Base-by-base conservation (phyloP, 208 protist species). In the Leishmania gerbilli region DNA sequence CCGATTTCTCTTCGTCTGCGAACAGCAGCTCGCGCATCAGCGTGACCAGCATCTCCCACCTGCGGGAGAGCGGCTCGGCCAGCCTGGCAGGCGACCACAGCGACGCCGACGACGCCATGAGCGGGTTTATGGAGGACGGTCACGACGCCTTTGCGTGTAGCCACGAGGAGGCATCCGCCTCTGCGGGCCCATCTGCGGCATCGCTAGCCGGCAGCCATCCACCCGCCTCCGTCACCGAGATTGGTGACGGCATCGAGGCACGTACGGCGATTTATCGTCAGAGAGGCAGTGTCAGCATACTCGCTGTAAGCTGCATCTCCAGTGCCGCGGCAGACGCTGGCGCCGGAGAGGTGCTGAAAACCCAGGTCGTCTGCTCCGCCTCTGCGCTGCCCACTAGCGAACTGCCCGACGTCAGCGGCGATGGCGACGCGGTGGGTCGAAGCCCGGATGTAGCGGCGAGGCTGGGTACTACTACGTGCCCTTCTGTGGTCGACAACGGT, bases 1-100 rank as follows among this genome's bases (percentile, higher is more conserved):
- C 64, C 71, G 83, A 84, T 62, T 47, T 67, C 19, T 77, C 34
- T n/a, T 60, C 47, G 27, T 77, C 77, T 24, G 64, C 75, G 8
- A 87, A 92, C 75, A 92, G 88, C 81, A 37, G 74, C 56, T 92
- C 90, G 11, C 62, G 86, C 64, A 95, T 95, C 62, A 95, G 87
- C 76, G 87, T 94, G 11, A 84, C 74, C 21, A 81, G 83, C 74
- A 91, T 96, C 76, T 72, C 86, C 1, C 86, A 82, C 24, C 86
- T 95, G 31, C 58, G 79, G 69, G 82, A 79, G 74, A 62, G 68
- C 74, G 24, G 45, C 40, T 74, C 80, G 62, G 84, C 88, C 74
- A 81, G 74, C 67, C 27, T 71, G 1, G 76, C 40, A 45, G 76
- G 65, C 55, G 78, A 76, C n/a, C 71, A 58, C 67, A 87, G 69